These are phyloP conservation scores for Solanum gracilifrons DNA, from an alignment of 257 asterid genomes.

Conservation along the genomic window DNA sequence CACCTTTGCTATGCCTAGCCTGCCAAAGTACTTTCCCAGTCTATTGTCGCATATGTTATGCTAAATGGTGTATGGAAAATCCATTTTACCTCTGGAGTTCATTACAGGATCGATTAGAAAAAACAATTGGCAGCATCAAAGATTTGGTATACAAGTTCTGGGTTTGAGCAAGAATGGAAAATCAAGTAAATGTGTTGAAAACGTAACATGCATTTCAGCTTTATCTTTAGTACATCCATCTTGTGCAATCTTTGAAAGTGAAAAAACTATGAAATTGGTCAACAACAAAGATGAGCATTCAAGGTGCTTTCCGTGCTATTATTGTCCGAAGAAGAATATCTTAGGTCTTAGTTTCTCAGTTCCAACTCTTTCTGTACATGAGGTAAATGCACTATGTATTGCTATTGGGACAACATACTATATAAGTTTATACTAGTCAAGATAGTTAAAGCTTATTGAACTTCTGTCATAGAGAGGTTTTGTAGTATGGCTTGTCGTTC, in stretches of 20 bases:
- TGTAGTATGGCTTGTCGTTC: background rate
- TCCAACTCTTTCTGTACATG: background rate
- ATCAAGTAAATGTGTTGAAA: background rate
- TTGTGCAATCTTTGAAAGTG: background rate
- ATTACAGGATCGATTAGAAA: background rate
- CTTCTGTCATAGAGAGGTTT: background rate
- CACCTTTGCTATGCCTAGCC: background rate
- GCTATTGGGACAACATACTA: background rate
- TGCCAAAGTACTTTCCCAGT: background rate
- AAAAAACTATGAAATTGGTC: background rate
- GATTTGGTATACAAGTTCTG: background rate
- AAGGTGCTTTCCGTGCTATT: background rate
- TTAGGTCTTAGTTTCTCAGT: background rate
- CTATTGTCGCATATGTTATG: background rate
- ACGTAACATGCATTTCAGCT: background rate
- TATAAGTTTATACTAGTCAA: background rate
- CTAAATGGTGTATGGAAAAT: background rate
- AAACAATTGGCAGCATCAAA: background rate
- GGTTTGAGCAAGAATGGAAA: background rate
- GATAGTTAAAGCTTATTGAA: background rate
- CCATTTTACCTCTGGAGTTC: background rate
- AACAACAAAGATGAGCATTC: background rate
- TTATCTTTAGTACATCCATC: background rate
- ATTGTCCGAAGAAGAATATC: background rate
- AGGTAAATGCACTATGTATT: background rate